These are phyloP conservation scores for Tolypocladium ophioglossoides DNA, from an alignment of 2,329 filamentous ascomycete species.

Conservation along the genomic window DNA sequence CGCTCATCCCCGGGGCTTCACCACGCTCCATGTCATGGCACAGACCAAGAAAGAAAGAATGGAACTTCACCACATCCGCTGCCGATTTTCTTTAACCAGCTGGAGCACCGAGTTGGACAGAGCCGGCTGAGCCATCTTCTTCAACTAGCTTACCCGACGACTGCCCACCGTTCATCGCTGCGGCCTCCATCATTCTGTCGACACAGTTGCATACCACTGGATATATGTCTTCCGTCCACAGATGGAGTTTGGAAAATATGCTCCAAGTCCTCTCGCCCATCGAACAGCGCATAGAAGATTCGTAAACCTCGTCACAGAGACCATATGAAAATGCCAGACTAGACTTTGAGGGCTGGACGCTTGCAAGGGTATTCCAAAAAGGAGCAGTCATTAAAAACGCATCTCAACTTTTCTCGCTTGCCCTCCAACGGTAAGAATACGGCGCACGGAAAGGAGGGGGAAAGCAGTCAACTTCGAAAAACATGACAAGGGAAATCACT, in stretches of 20 bases:
- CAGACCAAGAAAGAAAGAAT: background rate
- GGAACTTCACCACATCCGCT: background rate
- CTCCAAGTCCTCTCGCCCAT: background rate
- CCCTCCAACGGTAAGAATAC: background rate
- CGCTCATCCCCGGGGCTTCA: background rate
- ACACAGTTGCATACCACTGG: background rate
- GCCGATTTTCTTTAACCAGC: background rate
- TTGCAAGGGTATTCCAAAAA: constrained; percentile 1
- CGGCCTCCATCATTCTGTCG: background rate
- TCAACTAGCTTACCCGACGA: background rate
- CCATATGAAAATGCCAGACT: constrained; percentile 3
- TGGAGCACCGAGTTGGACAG: background rate
- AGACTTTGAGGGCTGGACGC: background rate
- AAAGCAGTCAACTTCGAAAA: constrained; percentile 2
- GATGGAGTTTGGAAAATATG: background rate
- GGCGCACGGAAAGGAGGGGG: background rate
- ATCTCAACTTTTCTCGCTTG: background rate
- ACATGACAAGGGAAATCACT: constrained; percentile 11
- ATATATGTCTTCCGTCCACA: background rate
- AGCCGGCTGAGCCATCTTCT: background rate
- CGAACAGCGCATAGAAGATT: constrained; percentile 3
- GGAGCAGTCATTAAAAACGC: background rate
- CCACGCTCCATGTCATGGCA: background rate
- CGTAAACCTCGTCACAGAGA: constrained; percentile 6
- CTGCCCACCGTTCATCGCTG: background rate